A percentile compares a stretch with the other conserved stretches of the same genome.
Conservation (phyloP, 805 yeast species). For the Millerozyma miso region DNA sequence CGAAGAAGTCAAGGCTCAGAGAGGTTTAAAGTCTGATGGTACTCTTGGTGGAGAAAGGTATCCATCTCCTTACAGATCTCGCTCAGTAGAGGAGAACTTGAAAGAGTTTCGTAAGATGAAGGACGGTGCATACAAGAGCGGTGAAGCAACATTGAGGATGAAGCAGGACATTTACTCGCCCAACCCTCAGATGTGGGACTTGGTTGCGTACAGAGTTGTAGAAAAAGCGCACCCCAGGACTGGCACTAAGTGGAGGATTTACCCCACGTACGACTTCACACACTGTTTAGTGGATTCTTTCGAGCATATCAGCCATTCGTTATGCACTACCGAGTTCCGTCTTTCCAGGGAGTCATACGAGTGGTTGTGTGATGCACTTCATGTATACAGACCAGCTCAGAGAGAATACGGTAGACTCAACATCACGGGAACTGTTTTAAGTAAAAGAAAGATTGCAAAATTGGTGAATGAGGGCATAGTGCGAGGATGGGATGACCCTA, state of each 20-base stretch:
- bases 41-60: conserved; percentile 89
- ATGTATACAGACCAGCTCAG: conserved; percentile 97
- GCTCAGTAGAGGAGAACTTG: conserved; percentile 70
- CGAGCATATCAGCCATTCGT: conserved; percentile 92
- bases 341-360: conserved; percentile 93
- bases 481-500: conserved; percentile 98
- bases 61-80: conserved; percentile 73
- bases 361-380: conserved; percentile 95
- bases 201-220: conserved; percentile 93
- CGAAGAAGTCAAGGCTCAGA: conserved; percentile 82
- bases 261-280: conserved; percentile 98
- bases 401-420: conserved; percentile 97
- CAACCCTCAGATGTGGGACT: conserved; percentile 99
- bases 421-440: conserved; percentile 88
- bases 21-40: conserved; percentile 91
- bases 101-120: conserved; percentile 85
- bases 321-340: conserved; percentile 94
- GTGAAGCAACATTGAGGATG: conserved; percentile 95
- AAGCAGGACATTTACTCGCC: conserved; percentile 88
- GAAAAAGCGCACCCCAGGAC: conserved; percentile 94
- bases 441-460: conserved; percentile 93
- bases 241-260: conserved; percentile 95
- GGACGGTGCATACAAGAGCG: conserved; percentile 82
- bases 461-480: conserved; percentile 78
- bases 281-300: conserved; percentile 98